A percentile compares a stretch with the other conserved stretches of the same genome.
Evolutionary conservation across 306 rosid genomes (phyloP).

Genomic region (Trifolium repens): DNA sequence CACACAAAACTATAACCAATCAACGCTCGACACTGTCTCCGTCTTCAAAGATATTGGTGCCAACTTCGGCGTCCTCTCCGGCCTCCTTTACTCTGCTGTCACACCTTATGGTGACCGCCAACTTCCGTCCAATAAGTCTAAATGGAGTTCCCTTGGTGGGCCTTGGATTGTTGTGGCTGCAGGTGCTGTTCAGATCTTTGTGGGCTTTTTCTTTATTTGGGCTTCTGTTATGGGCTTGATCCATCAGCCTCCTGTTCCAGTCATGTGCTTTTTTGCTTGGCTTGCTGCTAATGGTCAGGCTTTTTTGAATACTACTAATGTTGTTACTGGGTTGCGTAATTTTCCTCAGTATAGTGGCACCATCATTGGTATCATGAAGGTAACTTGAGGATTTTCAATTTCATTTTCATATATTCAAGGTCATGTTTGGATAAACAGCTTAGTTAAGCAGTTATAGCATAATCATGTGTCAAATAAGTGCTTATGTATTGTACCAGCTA

Average conservation of each 20-base stretch:
- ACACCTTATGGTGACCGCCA: conserved; percentile 21
- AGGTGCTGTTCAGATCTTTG: conserved; percentile 67
- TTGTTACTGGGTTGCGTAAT: conserved; percentile 72
- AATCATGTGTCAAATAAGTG: too few relatives aligned
- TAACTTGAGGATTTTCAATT: neutral
- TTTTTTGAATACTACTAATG: conserved; percentile 74
- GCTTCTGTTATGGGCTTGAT: conserved; percentile 73
- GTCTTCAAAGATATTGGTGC: conserved; percentile 95
- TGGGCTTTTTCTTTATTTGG: conserved; percentile 75
- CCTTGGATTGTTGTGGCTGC: conserved; percentile 73
- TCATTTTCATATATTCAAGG: neutral
- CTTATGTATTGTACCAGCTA: neutral
- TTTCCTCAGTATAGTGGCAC: conserved; percentile 75
- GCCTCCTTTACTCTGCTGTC: conserved; percentile 79
- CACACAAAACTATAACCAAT: conserved; percentile 75
- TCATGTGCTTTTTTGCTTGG: conserved; percentile 74
- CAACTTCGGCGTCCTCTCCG: conserved; percentile 79
- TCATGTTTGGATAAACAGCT: neutral
- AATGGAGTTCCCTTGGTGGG: conserved; percentile 50
- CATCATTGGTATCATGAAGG: conserved; percentile 90
- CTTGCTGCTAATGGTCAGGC: conserved; percentile 68
- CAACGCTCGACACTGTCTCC: conserved; percentile 89
- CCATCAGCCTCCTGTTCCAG: conserved; percentile 61
- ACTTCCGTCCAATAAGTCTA: neutral
- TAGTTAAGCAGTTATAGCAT: neutral